Percentiles rank a stretch among this genome's conserved stretches.
These are phyloP conservation scores for Corchorus olitorius DNA, from an alignment of 345 rosid species.

Conservation along the genomic window DNA sequence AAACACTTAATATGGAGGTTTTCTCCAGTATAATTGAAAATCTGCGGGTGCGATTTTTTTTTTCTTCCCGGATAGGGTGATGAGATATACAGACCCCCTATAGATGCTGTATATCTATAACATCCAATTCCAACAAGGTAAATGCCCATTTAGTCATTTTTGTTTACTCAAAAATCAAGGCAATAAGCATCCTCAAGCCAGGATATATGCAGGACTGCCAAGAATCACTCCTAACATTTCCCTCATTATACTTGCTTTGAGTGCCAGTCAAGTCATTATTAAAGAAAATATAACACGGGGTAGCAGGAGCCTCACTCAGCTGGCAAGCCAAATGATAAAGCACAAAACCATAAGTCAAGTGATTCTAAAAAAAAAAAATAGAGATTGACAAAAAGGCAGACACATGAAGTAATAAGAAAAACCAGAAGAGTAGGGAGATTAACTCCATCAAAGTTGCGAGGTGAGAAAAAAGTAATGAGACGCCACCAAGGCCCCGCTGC, in stretches of 20 bases:
- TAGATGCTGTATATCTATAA: conserved; percentile 23
- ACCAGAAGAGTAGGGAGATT: too few species aligned
- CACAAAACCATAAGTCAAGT: background rate
- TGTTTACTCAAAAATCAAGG: background rate
- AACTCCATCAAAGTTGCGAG: background rate
- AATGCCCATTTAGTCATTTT: background rate
- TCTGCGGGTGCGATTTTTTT: conserved; percentile 31
- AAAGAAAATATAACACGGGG: background rate
- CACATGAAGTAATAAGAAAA: background rate
- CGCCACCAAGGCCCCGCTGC: background rate
- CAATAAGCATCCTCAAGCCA: background rate
- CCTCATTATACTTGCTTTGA: background rate
- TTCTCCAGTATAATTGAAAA: conserved; percentile 35
- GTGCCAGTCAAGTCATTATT: background rate
- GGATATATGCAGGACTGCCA: background rate
- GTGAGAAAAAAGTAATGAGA: background rate
- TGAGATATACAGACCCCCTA: conserved; percentile 14
- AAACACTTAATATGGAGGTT: conserved; percentile 65
- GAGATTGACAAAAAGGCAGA: background rate
- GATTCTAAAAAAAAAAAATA: background rate
- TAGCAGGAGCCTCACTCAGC: background rate
- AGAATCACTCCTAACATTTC: background rate
- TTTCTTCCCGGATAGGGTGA: conserved; percentile 19
- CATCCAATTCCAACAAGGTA: conserved; percentile 10
- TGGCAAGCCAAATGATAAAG: background rate